A percentile compares a stretch with the other conserved stretches of the same genome.
These are phyloP conservation scores for Calocybe cyanea DNA, from an alignment of 768 basidiomycete species.

Conservation along the genomic window DNA sequence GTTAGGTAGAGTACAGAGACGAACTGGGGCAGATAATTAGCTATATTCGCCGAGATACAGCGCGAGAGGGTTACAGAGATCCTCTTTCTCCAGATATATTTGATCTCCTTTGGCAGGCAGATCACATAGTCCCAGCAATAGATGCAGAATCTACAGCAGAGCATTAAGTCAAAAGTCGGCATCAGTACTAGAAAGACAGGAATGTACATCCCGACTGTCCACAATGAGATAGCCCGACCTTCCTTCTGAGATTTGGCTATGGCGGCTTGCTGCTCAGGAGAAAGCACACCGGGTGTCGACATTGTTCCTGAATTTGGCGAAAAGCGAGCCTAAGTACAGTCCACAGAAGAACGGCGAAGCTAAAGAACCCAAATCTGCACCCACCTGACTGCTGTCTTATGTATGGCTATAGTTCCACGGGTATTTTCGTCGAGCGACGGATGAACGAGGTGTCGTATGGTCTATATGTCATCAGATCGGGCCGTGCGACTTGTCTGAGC, in stretches of 20 bases:
- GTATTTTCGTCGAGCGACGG: too few relatives aligned
- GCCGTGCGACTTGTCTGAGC: too few relatives aligned
- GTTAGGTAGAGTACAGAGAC: slow-evolving; percentile 15
- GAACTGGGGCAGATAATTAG: slow-evolving; percentile 7
- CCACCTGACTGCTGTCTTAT: too few relatives aligned
- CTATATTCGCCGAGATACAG: not conserved
- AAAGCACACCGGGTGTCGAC: slow-evolving; percentile 5
- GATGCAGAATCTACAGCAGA: slow-evolving; percentile 21
- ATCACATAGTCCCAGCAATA: slow-evolving; percentile 25
- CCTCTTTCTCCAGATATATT: slow-evolving; percentile 21
- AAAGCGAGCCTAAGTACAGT: too few relatives aligned
- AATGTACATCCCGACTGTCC: slow-evolving; percentile 23
- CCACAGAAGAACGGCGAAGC: too few relatives aligned
- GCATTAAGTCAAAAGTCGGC: not conserved
- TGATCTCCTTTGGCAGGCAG: slow-evolving; percentile 22
- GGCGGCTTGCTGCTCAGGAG: slow-evolving; percentile 13
- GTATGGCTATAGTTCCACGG: too few relatives aligned
- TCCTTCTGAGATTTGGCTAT: slow-evolving; percentile 15
- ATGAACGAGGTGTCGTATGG: too few relatives aligned
- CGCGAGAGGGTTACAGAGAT: slow-evolving; percentile 13
- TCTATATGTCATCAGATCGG: too few relatives aligned
- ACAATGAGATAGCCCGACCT: slow-evolving; percentile 20
- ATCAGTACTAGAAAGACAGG: too few relatives aligned
- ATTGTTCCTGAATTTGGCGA: too few relatives aligned
- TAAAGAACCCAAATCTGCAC: too few relatives aligned